phyloP scores from a whole-genome alignment of 305 asterid genomes.

The Fraxinus platypoda region DNA sequence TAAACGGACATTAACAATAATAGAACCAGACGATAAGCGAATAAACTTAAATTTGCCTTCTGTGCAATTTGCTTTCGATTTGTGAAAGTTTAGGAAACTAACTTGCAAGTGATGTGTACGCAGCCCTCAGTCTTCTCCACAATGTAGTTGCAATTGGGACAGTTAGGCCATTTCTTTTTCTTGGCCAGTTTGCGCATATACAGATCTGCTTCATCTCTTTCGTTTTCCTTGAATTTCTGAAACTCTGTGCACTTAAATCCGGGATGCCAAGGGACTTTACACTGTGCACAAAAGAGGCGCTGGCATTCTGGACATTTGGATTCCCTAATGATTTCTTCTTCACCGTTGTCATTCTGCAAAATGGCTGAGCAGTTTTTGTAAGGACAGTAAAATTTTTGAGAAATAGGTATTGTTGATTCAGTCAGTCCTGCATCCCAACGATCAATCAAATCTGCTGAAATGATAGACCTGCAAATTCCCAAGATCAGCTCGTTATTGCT shows the following conservation, averaged over 20 bases:
- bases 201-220: conserved; percentile 35
- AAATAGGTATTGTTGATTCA: conserved; percentile 32
- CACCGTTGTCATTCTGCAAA: conserved; percentile 36
- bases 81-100: background rate
- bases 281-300: conserved; percentile 44
- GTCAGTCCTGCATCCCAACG: conserved; percentile 43
- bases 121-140: conserved; percentile 53
- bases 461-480: conserved; percentile 14
- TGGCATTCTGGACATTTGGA: conserved; percentile 47
- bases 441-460: conserved; percentile 17
- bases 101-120: conserved; percentile 54
- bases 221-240: conserved; percentile 19
- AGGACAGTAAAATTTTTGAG: conserved; percentile 49
- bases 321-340: conserved; percentile 21
- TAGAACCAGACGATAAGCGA: no score
- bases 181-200: conserved; percentile 43
- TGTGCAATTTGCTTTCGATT: no score
- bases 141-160: conserved; percentile 36
- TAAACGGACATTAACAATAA: no score
- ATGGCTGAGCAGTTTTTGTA: conserved; percentile 47
- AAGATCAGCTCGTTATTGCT: background rate
- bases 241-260: conserved; percentile 39
- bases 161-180: conserved; percentile 46
- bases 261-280: conserved; percentile 54
- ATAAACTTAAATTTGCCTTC: no score